phyloP scores from a whole-genome alignment of 1,284 basidiomycete species.

The Ceratobasidium sp. region DNA sequence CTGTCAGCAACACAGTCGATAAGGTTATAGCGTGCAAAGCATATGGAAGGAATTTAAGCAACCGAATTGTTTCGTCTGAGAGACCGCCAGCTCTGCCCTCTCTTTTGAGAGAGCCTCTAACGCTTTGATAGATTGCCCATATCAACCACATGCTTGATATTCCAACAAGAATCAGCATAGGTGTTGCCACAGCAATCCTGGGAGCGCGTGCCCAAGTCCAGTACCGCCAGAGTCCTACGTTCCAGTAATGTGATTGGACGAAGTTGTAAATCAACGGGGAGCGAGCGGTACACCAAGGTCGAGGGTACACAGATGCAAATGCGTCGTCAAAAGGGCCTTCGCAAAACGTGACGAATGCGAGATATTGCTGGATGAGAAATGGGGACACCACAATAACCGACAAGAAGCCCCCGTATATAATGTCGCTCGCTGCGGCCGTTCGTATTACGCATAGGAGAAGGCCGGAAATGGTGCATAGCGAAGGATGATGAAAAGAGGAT shows the following conservation, averaged over 20 bases:
- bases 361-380: conserved; percentile 77
- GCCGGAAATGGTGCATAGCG: too few relatives aligned
- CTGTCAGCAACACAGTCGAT: conserved; percentile 77
- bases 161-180: conserved; percentile 69
- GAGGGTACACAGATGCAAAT: background rate
- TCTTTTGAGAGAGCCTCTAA: too few relatives aligned
- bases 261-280: conserved; percentile 85
- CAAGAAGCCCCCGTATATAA: too few relatives aligned
- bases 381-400: conserved; percentile 67
- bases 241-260: conserved; percentile 91
- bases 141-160: conserved; percentile 8
- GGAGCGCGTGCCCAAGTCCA: conserved; percentile 88
- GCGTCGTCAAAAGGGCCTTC: background rate
- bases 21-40: conserved; percentile 76
- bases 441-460: too few relatives aligned
- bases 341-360: conserved; percentile 79
- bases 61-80: too few relatives aligned
- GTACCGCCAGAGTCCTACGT: conserved; percentile 86
- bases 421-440: too few relatives aligned
- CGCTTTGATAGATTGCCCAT: too few relatives aligned
- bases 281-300: conserved; percentile 74
- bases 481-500: too few relatives aligned
- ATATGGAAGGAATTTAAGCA: conserved; percentile 72
- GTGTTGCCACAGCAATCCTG: conserved; percentile 86
- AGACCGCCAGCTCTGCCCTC: too few relatives aligned